Base-by-base conservation (phyloP, 352 stramenopile species). In the Phytophthora fragariaefolia region DNA sequence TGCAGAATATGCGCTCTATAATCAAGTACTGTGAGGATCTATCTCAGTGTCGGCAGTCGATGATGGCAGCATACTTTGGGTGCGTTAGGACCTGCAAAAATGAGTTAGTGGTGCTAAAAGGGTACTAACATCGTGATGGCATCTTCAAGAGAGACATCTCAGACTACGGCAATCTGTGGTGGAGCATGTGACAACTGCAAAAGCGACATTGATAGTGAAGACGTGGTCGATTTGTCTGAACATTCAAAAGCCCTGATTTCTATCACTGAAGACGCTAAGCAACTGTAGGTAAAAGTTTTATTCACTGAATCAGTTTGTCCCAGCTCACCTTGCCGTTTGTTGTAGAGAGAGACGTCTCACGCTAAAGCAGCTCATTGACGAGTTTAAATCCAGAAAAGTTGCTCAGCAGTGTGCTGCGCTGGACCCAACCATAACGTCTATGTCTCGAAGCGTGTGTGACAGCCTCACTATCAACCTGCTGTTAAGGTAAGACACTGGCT, bases 331-430 rank as follows among this genome's bases (percentile, higher is more conserved):
- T n/a, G 0, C 40, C 26, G 1, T 28, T 32, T 54, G 2, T 49
- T 54, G 34, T 22, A 92, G 84, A 36, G 79, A 92, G 59, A 72
- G 73, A n/a, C 80, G 82, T 5, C 43, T 87, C 22, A 91, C 84
- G 17, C 59, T 92, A 22, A 92, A 91, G 51, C 82, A 92, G 48
- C 58, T 92, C 17, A 79, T 92, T 6, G 82, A 92, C 27, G 84
- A 91, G 48, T 75, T 86, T 32, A 87, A 85, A 40, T 77, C 79
- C 9, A 79, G 74, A 38, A 89, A 84, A 47, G 65, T 81, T 26
- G 43, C 60, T 1, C 81, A 87, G 28, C 56, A 80, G 51, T 80
- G 60, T 60, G 55, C 34, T 9, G 28, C 71, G 5, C 45, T 88
- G n/a, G 54, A 77, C 23, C 80, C 78, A n/a, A 58, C 59, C 1